Base-by-base conservation (phyloP, 2,329 filamentous ascomycete genomes). In the Pseudogymnoascus sp. region DNA sequence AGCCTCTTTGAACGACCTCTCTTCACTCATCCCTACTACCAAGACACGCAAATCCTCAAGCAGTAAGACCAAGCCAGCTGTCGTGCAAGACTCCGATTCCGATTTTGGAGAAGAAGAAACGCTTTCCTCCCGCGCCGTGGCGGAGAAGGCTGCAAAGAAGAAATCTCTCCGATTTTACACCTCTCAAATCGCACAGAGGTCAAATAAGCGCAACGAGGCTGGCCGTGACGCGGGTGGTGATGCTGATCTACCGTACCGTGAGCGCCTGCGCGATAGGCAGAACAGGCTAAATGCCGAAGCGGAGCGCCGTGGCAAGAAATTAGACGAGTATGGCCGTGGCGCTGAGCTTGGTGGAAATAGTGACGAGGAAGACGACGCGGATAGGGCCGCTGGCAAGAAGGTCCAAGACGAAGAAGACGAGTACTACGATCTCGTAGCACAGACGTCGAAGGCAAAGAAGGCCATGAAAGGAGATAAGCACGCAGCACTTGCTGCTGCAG, bases 81-180 rank as follows among this genome's bases (percentile, higher is more conserved):
- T 62, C 23, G 33, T 61, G 0, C 63, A 79, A 55, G 85, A 90
- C 66, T 86, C 85, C 57, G 83, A 87, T 63, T 95, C 91, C 2
- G 94, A 99, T 76, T 92, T 99, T 70, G 94, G 92, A 67, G 94
- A 99, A 68, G 91, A 96, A 71, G 86, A 89, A 13, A 76, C 79
- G 3, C 81, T 97, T 61, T 90, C 91, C 59, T 84, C 85, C 9
- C 81, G 85, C 63, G 85, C 92, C 62, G 87, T 90, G 0, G 89
- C 88, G 39, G 90, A 95, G 68, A 99, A 99, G 75, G 89, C 86
- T 0, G 82, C 84, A 62, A 89, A 89, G 73, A 96, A 94, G 79
- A 96, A 95, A 79, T 90, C 84, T 64, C 82, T 99, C 61, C 88
- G 91, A 63, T 99, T 99, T 79, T 99, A 99, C 80, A 97, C 95